Conservation (phyloP, 352 stramenopile genomes). For the Globisporangium abappressorium region DNA sequence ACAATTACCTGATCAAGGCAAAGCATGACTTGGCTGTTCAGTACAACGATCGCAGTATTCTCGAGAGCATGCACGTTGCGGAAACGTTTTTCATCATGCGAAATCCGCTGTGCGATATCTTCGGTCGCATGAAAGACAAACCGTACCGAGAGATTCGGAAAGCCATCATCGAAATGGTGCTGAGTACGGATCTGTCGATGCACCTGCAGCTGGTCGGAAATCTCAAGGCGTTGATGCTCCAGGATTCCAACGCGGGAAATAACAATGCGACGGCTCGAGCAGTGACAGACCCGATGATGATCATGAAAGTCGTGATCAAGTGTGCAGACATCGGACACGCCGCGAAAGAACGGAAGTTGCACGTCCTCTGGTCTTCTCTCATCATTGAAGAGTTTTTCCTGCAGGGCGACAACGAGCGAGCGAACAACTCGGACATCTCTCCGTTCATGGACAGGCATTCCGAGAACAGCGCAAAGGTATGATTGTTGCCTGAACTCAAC, state of each 20-base stretch:
- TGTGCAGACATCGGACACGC: conserved; percentile 93
- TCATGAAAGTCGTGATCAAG: conserved; percentile 89
- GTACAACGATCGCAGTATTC: conserved; percentile 83
- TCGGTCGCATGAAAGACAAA: conserved; percentile 75
- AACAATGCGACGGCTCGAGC: conserved; percentile 20
- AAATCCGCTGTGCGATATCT: conserved; percentile 72
- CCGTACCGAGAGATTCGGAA: conserved; percentile 78
- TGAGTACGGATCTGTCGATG: conserved; percentile 83
- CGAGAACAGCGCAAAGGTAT: conserved; percentile 84
- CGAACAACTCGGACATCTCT: conserved; percentile 83
- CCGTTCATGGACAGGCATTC: conserved; percentile 91
- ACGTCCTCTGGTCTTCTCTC: conserved; percentile 89
- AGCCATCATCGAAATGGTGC: conserved; percentile 87
- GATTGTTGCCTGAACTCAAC: background rate
- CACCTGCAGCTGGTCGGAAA: conserved; percentile 79
- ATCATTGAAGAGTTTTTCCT: conserved; percentile 95
- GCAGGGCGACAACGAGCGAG: conserved; percentile 93
- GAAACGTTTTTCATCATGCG: conserved; percentile 83
- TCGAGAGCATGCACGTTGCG: conserved; percentile 86
- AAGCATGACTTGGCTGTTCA: conserved; percentile 75
- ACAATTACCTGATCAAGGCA: conserved; percentile 83
- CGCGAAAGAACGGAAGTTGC: conserved; percentile 77
- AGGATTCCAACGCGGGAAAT: conserved; percentile 41
- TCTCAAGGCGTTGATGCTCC: conserved; percentile 69
- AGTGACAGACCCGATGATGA: conserved; percentile 80